phyloP scores from a whole-genome alignment of 2,329 filamentous ascomycete species.

The Fusarium sp. region DNA sequence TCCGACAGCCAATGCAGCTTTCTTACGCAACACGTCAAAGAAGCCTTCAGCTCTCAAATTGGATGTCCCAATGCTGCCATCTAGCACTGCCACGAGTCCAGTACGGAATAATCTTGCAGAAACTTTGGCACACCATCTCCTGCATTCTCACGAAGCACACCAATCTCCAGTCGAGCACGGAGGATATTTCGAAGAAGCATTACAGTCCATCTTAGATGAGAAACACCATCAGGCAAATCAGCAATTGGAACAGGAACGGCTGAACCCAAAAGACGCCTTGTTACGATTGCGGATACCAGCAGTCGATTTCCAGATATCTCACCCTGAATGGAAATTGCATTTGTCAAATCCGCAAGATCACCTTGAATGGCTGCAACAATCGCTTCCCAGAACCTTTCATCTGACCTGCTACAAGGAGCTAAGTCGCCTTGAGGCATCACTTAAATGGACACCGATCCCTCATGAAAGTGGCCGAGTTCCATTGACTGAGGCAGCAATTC shows the following conservation, averaged over 20 bases:
- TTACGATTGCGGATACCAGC: slow-evolving; percentile 47
- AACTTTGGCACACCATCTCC: not conserved
- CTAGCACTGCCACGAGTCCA: slow-evolving; percentile 21
- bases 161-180: not conserved
- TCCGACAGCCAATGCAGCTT: not conserved
- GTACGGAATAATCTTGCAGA: not conserved
- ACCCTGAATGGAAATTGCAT: slow-evolving; percentile 40
- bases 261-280: slow-evolving; percentile 42
- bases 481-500: slow-evolving; percentile 28
- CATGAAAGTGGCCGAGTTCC: slow-evolving; percentile 1
- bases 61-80: slow-evolving; percentile 41
- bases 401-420: not conserved
- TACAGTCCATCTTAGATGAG: slow-evolving; percentile 38
- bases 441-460: slow-evolving; percentile 45
- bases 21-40: not conserved
- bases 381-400: not conserved
- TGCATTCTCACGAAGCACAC: not conserved
- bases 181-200: slow-evolving; percentile 41
- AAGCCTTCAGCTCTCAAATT: slow-evolving; percentile 26
- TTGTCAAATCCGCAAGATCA: slow-evolving; percentile 40
- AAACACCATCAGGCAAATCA: slow-evolving; percentile 16
- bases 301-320: slow-evolving; percentile 44
- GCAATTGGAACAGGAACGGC: slow-evolving; percentile 46
- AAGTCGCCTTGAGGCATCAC: slow-evolving; percentile 22
- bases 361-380: slow-evolving; percentile 41